Percentiles rank a stretch among this genome's conserved stretches.
These are phyloP conservation scores for Seminavis robusta DNA, from an alignment of 108 stramenopile genomes.

Conservation along the genomic window DNA sequence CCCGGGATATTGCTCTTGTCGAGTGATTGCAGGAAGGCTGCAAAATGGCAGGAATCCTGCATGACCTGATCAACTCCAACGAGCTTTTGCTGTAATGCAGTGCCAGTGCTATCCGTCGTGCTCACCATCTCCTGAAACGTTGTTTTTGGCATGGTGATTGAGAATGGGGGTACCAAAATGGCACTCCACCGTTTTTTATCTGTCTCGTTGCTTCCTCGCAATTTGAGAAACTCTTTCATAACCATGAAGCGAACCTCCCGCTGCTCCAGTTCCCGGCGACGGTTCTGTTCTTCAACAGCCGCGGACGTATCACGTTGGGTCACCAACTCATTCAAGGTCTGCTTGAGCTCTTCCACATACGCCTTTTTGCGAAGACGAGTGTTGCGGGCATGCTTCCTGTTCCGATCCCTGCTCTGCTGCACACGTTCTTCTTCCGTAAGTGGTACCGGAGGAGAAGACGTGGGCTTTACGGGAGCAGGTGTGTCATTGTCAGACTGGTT, in stretches of 20 bases:
- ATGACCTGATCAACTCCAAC: slow-evolving; percentile 59
- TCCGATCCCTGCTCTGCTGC: slow-evolving; percentile 91
- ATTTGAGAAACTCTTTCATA: slow-evolving; percentile 80
- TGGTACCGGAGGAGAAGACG: background rate
- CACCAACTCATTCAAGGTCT: slow-evolving; percentile 78
- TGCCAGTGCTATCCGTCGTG: slow-evolving; percentile 11
- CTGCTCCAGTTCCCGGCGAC: slow-evolving; percentile 71
- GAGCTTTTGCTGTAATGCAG: slow-evolving; percentile 61
- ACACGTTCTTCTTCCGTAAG: no score
- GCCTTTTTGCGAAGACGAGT: slow-evolving; percentile 96
- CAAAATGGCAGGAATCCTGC: slow-evolving; percentile 53
- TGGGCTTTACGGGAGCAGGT: background rate
- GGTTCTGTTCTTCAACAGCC: slow-evolving; percentile 56
- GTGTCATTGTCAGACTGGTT: no score
- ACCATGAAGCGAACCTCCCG: slow-evolving; percentile 82
- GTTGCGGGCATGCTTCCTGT: slow-evolving; percentile 96
- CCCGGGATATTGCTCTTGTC: no score
- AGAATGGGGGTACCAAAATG: slow-evolving; percentile 77
- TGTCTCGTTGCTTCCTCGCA: slow-evolving; percentile 66
- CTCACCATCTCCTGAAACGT: slow-evolving; percentile 59
- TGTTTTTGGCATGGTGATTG: slow-evolving; percentile 65
- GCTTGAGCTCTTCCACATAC: slow-evolving; percentile 90
- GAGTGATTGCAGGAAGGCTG: slow-evolving; percentile 54
- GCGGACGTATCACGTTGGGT: slow-evolving; percentile 73
- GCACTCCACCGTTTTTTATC: slow-evolving; percentile 77